Percentiles rank a stretch among this genome's conserved stretches.
Evolutionary conservation across 2,329 filamentous ascomycete genomes (phyloP).

Genomic region (Xylariaceae sp.): DNA sequence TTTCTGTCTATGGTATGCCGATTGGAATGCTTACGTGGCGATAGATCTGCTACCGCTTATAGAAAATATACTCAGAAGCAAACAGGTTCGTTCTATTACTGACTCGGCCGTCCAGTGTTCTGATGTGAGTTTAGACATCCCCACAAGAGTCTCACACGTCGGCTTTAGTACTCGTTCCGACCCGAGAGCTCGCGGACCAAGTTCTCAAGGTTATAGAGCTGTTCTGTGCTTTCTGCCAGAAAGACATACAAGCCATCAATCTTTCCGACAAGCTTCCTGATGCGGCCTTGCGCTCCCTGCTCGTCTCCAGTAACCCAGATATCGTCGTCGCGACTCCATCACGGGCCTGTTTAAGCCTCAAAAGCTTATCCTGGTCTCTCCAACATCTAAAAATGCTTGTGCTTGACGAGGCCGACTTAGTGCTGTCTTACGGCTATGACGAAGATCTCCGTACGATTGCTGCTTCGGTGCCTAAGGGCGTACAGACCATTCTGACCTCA

Average conservation of each 20-base stretch:
- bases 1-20: too few relatives aligned
- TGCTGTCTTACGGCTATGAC: constrained; percentile 92
- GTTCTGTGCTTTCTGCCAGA: constrained; percentile 82
- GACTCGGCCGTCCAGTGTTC: neutral
- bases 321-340: constrained; percentile 90
- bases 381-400: constrained; percentile 78
- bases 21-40: too few relatives aligned
- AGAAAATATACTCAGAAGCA: constrained; percentile 80
- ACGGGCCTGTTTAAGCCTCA: constrained; percentile 79
- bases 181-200: constrained; percentile 91
- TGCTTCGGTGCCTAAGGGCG: constrained; percentile 77
- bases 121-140: neutral
- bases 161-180: constrained; percentile 90
- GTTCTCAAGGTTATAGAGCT: constrained; percentile 79
- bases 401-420: constrained; percentile 92
- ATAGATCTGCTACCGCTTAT: constrained; percentile 80
- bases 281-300: constrained; percentile 82
- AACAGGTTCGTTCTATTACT: constrained; percentile 55
- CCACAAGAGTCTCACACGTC: constrained; percentile 58
- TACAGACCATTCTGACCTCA: constrained; percentile 93
- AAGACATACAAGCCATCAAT: constrained; percentile 82
- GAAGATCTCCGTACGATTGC: constrained; percentile 85
- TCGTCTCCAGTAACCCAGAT: constrained; percentile 85
- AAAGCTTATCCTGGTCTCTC: constrained; percentile 73
- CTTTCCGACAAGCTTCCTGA: constrained; percentile 90